phyloP scores from a whole-genome alignment of 2,329 filamentous ascomycete species.

The Diaporthe longicolla region DNA sequence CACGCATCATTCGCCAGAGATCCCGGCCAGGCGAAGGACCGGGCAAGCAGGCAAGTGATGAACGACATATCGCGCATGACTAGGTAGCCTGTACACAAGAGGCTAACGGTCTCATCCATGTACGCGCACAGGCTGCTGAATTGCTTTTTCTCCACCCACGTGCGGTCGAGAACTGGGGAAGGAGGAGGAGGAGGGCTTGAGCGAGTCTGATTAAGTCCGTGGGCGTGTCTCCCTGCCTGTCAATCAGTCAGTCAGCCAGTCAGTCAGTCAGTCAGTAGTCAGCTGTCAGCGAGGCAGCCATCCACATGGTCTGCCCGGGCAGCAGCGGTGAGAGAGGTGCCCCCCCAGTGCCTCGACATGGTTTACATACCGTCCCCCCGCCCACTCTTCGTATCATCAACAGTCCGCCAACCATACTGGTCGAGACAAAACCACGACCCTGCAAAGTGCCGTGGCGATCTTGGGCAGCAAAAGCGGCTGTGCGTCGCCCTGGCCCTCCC shows the following conservation, averaged over 20 bases:
- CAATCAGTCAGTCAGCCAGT: neutral
- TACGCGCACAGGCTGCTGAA: constrained; percentile 4
- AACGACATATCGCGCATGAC: constrained; percentile 2
- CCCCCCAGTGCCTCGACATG: constrained; percentile 2
- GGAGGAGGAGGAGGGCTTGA: neutral
- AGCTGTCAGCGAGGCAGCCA: neutral
- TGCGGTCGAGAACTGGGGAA: neutral
- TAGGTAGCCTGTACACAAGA: neutral
- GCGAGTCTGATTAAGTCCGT: neutral
- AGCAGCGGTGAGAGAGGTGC: neutral
- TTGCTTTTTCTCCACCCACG: constrained; percentile 7
- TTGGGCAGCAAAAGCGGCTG: neutral
- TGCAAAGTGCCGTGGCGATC: constrained; percentile 1
- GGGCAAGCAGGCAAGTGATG: neutral
- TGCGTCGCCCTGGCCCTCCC: neutral
- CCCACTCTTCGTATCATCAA: neutral
- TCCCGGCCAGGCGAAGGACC: neutral
- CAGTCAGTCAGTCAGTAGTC: neutral
- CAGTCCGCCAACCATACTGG: neutral
- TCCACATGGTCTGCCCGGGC: neutral
- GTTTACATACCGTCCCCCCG: neutral
- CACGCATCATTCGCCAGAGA: neutral
- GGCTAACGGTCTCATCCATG: neutral
- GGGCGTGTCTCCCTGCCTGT: neutral
- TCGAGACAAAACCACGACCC: neutral